phyloP scores from a whole-genome alignment of 1,139 yeast genomes.

The Saccharomyces hybrid region DNA sequence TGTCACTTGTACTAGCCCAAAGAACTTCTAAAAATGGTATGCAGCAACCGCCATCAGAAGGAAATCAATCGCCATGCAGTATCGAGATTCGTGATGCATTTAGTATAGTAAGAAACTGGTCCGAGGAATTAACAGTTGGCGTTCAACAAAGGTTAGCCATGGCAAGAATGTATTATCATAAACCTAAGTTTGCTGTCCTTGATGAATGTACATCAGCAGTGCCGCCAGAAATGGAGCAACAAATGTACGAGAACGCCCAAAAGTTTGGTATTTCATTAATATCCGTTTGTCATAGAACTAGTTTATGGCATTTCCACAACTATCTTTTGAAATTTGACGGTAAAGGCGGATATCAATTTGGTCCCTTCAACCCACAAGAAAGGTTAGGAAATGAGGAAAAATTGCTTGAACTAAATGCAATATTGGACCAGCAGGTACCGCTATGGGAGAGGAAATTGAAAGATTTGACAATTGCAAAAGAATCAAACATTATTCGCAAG shows the following conservation, averaged over 20 bases:
- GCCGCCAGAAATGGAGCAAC: slow-evolving; percentile 82
- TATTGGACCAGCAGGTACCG: slow-evolving; percentile 57
- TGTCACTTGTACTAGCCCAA: slow-evolving; percentile 31
- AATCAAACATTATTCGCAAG: slow-evolving; percentile 26
- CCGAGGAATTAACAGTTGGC: slow-evolving; percentile 80
- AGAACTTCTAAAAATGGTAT: slow-evolving; percentile 9
- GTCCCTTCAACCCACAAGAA: slow-evolving; percentile 58
- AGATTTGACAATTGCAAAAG: slow-evolving; percentile 46
- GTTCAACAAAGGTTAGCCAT: slow-evolving; percentile 91
- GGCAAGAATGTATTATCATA: slow-evolving; percentile 86
- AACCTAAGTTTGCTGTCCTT: slow-evolving; percentile 85
- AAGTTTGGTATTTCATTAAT: slow-evolving; percentile 71
- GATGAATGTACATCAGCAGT: slow-evolving; percentile 96
- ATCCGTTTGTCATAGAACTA: slow-evolving; percentile 88
- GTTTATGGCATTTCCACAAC: slow-evolving; percentile 88
- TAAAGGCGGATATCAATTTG: slow-evolving; percentile 66
- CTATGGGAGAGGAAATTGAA: slow-evolving; percentile 54
- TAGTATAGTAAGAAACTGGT: slow-evolving; percentile 72
- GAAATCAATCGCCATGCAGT: slow-evolving; percentile 8
- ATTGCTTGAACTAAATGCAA: slow-evolving; percentile 54
- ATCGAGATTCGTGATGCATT: slow-evolving; percentile 43
- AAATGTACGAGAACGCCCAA: slow-evolving; percentile 82
- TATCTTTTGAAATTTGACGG: slow-evolving; percentile 79
- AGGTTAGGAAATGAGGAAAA: slow-evolving; percentile 67
- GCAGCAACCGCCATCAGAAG: slow-evolving; percentile 14